phyloP scores from a whole-genome alignment of 1,139 yeast genomes.

The Saccharomyces hybrid region DNA sequence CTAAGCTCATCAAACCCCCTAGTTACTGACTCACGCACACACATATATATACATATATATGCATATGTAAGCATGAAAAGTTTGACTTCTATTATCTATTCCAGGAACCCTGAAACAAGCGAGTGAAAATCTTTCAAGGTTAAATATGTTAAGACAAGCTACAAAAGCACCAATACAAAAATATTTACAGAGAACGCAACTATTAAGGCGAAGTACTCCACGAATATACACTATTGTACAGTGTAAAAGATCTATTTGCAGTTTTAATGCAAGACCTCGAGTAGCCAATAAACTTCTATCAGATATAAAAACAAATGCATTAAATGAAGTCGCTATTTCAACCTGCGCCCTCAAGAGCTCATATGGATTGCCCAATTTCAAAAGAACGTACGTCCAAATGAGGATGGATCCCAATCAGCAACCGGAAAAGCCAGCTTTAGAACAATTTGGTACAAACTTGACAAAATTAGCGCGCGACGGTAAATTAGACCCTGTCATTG shows the following conservation, averaged over 20 bases:
- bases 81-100: background rate
- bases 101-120: background rate
- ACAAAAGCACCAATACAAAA: background rate
- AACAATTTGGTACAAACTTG: slow-evolving; percentile 79
- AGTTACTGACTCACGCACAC: background rate
- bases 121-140: background rate
- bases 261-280: background rate
- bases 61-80: background rate
- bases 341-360: background rate
- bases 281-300: background rate
- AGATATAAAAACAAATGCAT: background rate
- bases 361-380: slow-evolving; percentile 1
- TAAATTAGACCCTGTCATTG: slow-evolving; percentile 91
- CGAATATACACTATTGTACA: background rate
- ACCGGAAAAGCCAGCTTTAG: slow-evolving; percentile 66
- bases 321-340: background rate
- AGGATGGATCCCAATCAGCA: slow-evolving; percentile 37
- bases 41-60: background rate
- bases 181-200: background rate
- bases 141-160: background rate
- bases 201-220: background rate
- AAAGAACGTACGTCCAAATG: slow-evolving; percentile 26
- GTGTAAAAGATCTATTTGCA: background rate
- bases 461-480: slow-evolving; percentile 85
- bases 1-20: background rate